phyloP scores from a whole-genome alignment of 2,329 filamentous ascomycete genomes.

The Cadophora sp. region DNA sequence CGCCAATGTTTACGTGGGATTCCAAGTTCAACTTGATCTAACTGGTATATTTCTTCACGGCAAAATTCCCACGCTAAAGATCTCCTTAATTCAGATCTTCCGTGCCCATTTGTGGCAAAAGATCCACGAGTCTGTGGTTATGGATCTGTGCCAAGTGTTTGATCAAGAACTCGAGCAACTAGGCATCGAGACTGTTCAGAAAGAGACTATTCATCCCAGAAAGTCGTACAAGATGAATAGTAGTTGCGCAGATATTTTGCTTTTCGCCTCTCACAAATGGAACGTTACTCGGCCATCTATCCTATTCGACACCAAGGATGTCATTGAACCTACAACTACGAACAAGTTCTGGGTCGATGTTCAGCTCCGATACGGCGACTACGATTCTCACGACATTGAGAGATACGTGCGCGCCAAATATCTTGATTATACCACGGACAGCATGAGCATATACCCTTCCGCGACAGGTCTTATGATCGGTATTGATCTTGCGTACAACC shows the following conservation, averaged over 20 bases:
- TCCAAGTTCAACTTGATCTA: conserved; percentile 97
- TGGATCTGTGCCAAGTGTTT: conserved; percentile 96
- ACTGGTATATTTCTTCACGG: conserved; percentile 99
- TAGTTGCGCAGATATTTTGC: conserved; percentile 94
- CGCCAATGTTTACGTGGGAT: conserved; percentile 98
- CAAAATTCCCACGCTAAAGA: conserved; percentile 89
- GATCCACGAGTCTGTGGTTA: conserved; percentile 97
- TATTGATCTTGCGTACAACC: conserved; percentile 96
- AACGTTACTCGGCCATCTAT: conserved; percentile 94
- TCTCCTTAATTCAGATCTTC: conserved; percentile 98
- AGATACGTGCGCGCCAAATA: conserved; percentile 98
- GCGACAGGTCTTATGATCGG: conserved; percentile 97
- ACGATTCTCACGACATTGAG: conserved; percentile 98
- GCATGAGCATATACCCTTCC: conserved; percentile 97
- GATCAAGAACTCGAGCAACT: conserved; percentile 81
- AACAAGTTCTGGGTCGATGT: conserved; percentile 99
- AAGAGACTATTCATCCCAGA: conserved; percentile 98
- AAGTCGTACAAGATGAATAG: conserved; percentile 99
- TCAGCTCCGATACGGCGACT: conserved; percentile 94
- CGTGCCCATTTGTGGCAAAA: conserved; percentile 99
- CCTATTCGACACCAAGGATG: conserved; percentile 94
- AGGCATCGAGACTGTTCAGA: conserved; percentile 96
- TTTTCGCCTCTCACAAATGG: conserved; percentile 99
- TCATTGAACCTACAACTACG: conserved; percentile 90
- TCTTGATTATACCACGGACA: conserved; percentile 97